Base-by-base conservation (phyloP, 768 basidiomycete genomes). In the Amanita muscaria region DNA sequence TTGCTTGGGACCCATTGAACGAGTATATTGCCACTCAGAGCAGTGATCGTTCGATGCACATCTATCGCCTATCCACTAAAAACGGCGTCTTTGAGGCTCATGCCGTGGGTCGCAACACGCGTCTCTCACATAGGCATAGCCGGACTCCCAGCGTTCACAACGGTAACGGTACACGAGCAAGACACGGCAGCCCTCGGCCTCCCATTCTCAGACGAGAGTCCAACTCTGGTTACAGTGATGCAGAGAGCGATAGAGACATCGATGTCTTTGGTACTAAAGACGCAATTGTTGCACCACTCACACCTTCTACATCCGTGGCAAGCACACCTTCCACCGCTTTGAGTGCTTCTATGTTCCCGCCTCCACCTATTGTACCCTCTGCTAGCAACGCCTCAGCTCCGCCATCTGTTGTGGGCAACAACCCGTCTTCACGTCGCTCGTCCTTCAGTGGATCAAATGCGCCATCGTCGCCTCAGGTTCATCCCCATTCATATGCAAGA, bases 21-120 rank as follows among this genome's bases (percentile, higher is more conserved):
- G 90, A 96, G 61, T 98, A 87, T 58, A 88, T 99, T 49, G 93
- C 96, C 3, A 98, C 96, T 0, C 96, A 99, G 59, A 91, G 88
- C 61, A 89, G 85, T 56, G 96, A 99, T 63, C 76, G 94, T 36
- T 86, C 91, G 16, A 94, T 98, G 79, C 91, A 97, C 59, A 80
- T 99, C 53, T 90, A 97, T 64, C 76, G 77, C 50, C 80, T 97
- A 52, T 77, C 79, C 6, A 77, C 77, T 45, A 84, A 85, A 49
- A 76, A 83, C 35, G 87, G 88, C n/a, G 63, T 69, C 6, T 82
- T 94, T 53, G 91, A 94, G 58, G 86, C 86, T 6, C 88, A 96
- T 53, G 87, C 92, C 2, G 76, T 96, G 5, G 90, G 90, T 21
- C 88, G 86, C 64, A 94, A 94, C 57, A 75, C 81, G 10, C 77